These are phyloP conservation scores for Agrocybe pediades DNA, from an alignment of 768 basidiomycete genomes.

Conservation along the genomic window DNA sequence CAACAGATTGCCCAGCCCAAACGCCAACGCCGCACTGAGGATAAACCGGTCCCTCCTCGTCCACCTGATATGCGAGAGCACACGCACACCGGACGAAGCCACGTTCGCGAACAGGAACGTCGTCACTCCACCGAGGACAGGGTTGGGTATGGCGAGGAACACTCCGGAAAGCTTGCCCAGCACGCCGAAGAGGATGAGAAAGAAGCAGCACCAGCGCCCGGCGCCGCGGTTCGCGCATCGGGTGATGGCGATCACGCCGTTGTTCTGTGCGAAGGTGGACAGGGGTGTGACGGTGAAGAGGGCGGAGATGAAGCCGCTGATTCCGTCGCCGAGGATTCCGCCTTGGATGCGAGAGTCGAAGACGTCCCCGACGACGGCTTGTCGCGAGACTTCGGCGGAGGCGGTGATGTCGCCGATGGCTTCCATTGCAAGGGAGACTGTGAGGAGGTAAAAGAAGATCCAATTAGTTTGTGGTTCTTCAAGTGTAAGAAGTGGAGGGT, in stretches of 20 bases:
- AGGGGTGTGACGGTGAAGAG: conserved; percentile 82
- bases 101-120: conserved; percentile 86
- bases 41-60: conserved; percentile 70
- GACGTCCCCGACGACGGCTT: conserved; percentile 70
- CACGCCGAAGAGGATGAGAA: conserved; percentile 80
- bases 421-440: conserved; percentile 79
- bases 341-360: conserved; percentile 87
- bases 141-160: conserved; percentile 82
- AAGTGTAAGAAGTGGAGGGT: not conserved
- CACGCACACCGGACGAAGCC: conserved; percentile 67
- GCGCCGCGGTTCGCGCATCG: conserved; percentile 82
- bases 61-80: conserved; percentile 61
- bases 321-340: conserved; percentile 79
- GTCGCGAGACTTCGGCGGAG: conserved; percentile 77
- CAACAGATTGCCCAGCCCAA: conserved; percentile 74
- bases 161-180: conserved; percentile 84
- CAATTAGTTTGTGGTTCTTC: too few species aligned
- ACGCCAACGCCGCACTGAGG: conserved; percentile 65
- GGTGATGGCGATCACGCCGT: conserved; percentile 82
- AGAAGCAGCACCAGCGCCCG: conserved; percentile 77
- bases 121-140: conserved; percentile 84
- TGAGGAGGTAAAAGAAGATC: not conserved
- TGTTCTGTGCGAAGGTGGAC: conserved; percentile 83
- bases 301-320: conserved; percentile 78
- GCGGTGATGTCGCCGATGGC: conserved; percentile 86